Percentiles rank a stretch among this genome's conserved stretches.
Conservation (phyloP, 805 yeast species). For the Scheffersomyces amazonensis region DNA sequence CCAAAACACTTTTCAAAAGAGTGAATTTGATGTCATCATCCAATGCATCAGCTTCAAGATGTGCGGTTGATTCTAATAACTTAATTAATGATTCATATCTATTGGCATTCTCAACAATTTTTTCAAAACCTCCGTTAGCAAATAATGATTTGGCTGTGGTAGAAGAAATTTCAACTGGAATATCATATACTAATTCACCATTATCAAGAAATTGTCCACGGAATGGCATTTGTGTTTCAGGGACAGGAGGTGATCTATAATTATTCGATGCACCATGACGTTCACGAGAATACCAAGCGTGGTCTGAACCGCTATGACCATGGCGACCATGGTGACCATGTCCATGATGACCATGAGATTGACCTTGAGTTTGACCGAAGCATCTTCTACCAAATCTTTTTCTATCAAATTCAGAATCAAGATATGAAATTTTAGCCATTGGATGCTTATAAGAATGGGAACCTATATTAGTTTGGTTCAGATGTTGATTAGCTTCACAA, state of each 20-base stretch:
- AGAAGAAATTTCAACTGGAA: conserved; percentile 21
- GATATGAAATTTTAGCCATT: conserved; percentile 24
- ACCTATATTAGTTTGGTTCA: conserved; percentile 9
- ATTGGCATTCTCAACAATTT: conserved; percentile 17
- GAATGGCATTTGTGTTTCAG: neutral
- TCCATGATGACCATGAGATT: neutral
- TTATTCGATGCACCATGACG: neutral
- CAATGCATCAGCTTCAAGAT: conserved; percentile 3
- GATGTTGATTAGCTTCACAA: conserved; percentile 21
- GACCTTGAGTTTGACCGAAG: neutral
- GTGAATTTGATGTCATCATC: conserved; percentile 22
- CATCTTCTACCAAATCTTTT: neutral
- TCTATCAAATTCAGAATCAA: conserved; percentile 6
- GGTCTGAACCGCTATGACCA: too few species aligned
- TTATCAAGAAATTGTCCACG: too few species aligned
- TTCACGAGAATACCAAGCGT: neutral
- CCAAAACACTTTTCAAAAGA: conserved; percentile 19
- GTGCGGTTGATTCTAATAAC: conserved; percentile 9
- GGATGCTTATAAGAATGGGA: conserved; percentile 26
- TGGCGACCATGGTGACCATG: neutral
- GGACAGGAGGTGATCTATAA: neutral
- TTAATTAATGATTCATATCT: conserved; percentile 19
- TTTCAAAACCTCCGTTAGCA: conserved; percentile 11
- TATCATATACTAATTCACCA: conserved; percentile 18
- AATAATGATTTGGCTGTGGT: conserved; percentile 10